Evolutionary conservation across 2,329 filamentous ascomycete species (phyloP).

Genomic region (Laburnicola sp.): DNA sequence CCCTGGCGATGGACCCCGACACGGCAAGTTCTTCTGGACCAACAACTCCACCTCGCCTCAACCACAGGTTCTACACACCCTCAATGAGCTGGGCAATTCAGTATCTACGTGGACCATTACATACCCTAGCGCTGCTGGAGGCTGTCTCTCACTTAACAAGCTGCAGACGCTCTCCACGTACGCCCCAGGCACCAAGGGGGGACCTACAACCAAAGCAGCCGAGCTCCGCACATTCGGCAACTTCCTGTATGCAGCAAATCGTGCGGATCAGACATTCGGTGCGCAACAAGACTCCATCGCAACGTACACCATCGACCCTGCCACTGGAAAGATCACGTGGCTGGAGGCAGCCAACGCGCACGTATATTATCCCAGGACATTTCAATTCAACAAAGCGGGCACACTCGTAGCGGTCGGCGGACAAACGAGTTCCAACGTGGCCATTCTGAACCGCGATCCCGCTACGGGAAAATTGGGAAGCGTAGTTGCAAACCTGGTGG

Average conservation of each 20-base stretch:
- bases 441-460: constrained; percentile 21
- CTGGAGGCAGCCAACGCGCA: constrained; percentile 26
- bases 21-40: constrained; percentile 48
- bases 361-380: constrained; percentile 30
- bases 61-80: constrained; percentile 15
- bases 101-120: constrained; percentile 25
- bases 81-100: constrained; percentile 32
- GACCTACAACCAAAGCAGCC: constrained; percentile 23
- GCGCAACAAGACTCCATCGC: constrained; percentile 29
- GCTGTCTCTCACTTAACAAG: constrained; percentile 25
- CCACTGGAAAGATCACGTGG: constrained; percentile 22
- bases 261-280: constrained; percentile 29
- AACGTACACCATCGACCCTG: constrained; percentile 20
- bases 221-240: constrained; percentile 28
- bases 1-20: constrained; percentile 56
- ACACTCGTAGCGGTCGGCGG: constrained; percentile 22
- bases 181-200: constrained; percentile 13
- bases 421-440: constrained; percentile 24
- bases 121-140: constrained; percentile 10
- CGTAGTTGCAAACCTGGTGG: constrained; percentile 19
- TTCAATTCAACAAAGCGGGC: constrained; percentile 25
- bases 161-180: constrained; percentile 28
- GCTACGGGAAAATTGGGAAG: constrained; percentile 20
- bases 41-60: constrained; percentile 18
- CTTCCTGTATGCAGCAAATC: constrained; percentile 32